Base-by-base conservation (phyloP, 148 eudicot genomes). In the Rhododendron molle region DNA sequence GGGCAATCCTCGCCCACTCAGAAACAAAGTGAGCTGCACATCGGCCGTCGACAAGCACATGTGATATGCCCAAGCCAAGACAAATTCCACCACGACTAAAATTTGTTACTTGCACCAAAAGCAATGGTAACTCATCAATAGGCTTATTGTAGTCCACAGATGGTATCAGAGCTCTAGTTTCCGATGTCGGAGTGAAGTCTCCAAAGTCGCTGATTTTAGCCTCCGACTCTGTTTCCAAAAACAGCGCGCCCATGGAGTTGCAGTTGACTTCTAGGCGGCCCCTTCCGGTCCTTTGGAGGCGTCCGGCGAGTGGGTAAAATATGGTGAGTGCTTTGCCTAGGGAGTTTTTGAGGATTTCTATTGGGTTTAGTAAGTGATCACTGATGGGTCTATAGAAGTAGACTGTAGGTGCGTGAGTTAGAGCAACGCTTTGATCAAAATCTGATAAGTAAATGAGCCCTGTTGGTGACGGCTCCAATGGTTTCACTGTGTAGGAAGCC, bases 1-100 rank as follows among this genome's bases (percentile, higher is more conserved):
- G 87, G 34, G 91, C 89, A 38, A 91, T 72, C 85, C 83, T 89
- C 26, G 94, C 90, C 94, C 94, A 92, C 81, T 91, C 88, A 0
- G 87, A 13, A 46, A 87, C 18, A 34, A 93, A 93, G 65, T 91
- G 89, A 72, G 87, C 72, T 0, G 89, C 87, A 8, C 91, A 81
- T 56, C 81, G 88, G 3, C 94, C 93, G 26, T 91, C 95, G 0
- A 54, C 87, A 6, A 92, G 80, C 0, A 84, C 86, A 40, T 93
- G 93, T 0, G 90, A 91, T 7, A 87, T 85, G 0, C 72, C 67
- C 8, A 85, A 43, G 16, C 91, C 88, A 0, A 93, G 74, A 40
- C 88, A 30, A 18, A 92, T 13, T 1, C 95, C 94, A 65, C 95
- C 94, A 67, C 95, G 92, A 18, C 15, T 30, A 21, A 92, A 93